A percentile compares a stretch with the other conserved stretches of the same genome.
Conservation (phyloP, 75 land plant species). For the Gnetum montanum region DNA sequence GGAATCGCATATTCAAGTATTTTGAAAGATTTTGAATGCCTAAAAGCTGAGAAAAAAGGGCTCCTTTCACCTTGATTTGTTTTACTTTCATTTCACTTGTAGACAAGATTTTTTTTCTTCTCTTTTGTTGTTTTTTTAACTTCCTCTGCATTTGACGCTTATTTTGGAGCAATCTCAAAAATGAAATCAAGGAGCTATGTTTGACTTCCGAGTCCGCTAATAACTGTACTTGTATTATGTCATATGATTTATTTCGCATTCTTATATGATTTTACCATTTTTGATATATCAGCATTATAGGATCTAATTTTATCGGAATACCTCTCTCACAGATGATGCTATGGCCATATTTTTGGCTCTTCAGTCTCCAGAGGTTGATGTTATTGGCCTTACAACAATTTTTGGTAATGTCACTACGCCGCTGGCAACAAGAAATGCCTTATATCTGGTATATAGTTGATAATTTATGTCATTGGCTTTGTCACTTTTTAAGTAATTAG, state of each 20-base stretch:
- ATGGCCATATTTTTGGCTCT: slow-evolving; percentile 95
- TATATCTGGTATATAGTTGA: slow-evolving; percentile 64
- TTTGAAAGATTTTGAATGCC: no score
- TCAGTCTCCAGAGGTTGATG: slow-evolving; percentile 81
- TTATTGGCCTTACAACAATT: slow-evolving; percentile 94
- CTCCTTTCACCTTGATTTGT: no score
- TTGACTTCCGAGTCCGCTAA: no score
- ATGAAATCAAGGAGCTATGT: no score
- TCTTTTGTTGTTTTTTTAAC: no score
- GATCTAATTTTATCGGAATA: no score
- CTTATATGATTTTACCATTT: neutral
- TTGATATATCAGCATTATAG: neutral
- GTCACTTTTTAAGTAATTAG: neutral
- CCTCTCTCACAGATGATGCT: slow-evolving; percentile 94
- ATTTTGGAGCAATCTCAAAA: no score
- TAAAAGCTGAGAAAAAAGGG: no score
- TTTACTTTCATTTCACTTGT: no score
- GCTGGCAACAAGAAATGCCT: slow-evolving; percentile 82
- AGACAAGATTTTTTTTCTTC: no score
- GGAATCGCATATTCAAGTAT: no score
- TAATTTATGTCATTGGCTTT: neutral
- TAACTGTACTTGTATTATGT: neutral
- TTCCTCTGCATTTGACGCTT: no score
- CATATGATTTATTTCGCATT: neutral
- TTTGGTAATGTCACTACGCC: slow-evolving; percentile 85